Percentiles rank a stretch among this genome's conserved stretches.
These are phyloP conservation scores for Acephala macrosclerotiorum DNA, from an alignment of 2,329 filamentous ascomycete species.

Conservation along the genomic window DNA sequence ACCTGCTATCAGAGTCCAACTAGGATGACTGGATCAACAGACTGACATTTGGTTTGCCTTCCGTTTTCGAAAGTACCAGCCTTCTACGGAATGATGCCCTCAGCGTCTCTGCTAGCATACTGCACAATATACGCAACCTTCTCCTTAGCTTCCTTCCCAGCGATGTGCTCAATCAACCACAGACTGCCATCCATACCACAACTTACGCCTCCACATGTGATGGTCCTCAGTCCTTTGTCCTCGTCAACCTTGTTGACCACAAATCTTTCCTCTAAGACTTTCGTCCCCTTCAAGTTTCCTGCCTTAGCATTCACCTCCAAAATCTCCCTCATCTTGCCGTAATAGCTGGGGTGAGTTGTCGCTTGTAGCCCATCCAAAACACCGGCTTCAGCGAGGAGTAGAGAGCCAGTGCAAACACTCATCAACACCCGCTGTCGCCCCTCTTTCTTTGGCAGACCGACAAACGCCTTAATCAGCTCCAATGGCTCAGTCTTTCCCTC, in stretches of 20 bases:
- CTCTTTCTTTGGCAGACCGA: conserved; percentile 77
- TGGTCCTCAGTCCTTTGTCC: conserved; percentile 63
- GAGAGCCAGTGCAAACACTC: conserved; percentile 78
- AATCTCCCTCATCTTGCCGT: conserved; percentile 65
- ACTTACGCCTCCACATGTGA: conserved; percentile 80
- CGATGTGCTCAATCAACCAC: conserved; percentile 82
- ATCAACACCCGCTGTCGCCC: conserved; percentile 78
- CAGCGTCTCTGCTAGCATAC: conserved; percentile 81
- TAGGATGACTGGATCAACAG: too few species aligned
- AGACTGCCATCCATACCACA: conserved; percentile 82
- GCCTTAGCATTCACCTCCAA: neutral
- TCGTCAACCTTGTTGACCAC: conserved; percentile 30
- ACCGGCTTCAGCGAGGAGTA: conserved; percentile 77
- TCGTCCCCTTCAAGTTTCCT: conserved; percentile 13
- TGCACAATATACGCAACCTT: conserved; percentile 78
- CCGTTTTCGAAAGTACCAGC: too few species aligned
- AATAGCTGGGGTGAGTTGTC: conserved; percentile 79
- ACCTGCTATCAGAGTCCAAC: too few species aligned
- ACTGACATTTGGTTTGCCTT: too few species aligned
- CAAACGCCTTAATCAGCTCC: conserved; percentile 74
- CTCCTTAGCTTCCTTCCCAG: conserved; percentile 75
- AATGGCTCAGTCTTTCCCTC: conserved; percentile 74
- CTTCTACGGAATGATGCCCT: neutral
- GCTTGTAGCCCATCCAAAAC: conserved; percentile 78
- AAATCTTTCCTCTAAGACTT: conserved; percentile 27